These are phyloP conservation scores for Dactylellina drechsleri DNA, from an alignment of 2,329 filamentous ascomycete species.

Conservation along the genomic window DNA sequence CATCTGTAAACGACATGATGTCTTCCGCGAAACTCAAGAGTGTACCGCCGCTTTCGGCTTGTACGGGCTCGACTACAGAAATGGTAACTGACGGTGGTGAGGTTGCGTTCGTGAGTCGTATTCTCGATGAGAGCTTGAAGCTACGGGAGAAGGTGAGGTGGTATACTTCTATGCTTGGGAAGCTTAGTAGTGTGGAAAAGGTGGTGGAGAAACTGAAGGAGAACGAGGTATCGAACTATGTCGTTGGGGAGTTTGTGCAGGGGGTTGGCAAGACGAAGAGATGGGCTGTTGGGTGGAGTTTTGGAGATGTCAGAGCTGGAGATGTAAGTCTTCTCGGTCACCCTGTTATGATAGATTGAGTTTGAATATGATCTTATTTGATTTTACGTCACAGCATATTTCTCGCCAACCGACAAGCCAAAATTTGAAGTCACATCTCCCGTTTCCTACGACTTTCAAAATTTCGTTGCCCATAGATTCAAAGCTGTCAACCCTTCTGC, in stretches of 20 bases:
- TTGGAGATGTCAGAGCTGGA: conserved; percentile 72
- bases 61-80: conserved; percentile 78
- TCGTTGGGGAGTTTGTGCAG: conserved; percentile 81
- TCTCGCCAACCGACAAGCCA: conserved; percentile 40
- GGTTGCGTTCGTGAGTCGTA: conserved; percentile 75
- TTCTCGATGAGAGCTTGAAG: conserved; percentile 75
- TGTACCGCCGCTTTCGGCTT: conserved; percentile 70
- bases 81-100: conserved; percentile 88
- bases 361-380: neutral
- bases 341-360: conserved; percentile 1
- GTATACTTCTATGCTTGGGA: conserved; percentile 93
- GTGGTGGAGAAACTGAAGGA: conserved; percentile 71
- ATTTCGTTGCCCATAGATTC: conserved; percentile 32
- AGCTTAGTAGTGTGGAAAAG: conserved; percentile 74
- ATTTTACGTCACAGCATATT: conserved; percentile 21
- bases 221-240: conserved; percentile 76
- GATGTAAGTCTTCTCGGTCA: conserved; percentile 55
- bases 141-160: conserved; percentile 73
- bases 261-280: conserved; percentile 77
- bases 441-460: conserved; percentile 46
- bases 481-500: conserved; percentile 25
- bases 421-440: conserved; percentile 29
- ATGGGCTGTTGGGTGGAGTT: conserved; percentile 93
- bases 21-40: conserved; percentile 73
- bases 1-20: conserved; percentile 75